Conservation (phyloP, 176 grass and related monocot species). For the Bolboschoenus planiculmis region DNA sequence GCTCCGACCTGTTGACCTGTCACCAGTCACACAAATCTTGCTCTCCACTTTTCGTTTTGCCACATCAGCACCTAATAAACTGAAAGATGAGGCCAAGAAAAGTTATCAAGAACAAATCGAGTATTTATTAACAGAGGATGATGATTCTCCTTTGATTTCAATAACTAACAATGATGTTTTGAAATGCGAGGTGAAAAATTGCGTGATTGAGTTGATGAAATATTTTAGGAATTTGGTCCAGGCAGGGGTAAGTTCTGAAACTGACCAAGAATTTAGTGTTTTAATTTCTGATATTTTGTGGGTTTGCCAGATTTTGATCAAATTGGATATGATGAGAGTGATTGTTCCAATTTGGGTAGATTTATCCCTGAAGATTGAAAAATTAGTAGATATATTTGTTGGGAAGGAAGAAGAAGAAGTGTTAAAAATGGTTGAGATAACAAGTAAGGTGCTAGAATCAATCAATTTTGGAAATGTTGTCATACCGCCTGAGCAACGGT, state of each 20-base stretch:
- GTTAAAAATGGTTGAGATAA: conserved; percentile 64
- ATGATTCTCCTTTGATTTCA: conserved; percentile 59
- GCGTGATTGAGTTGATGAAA: conserved; percentile 30
- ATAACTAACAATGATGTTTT: conserved; percentile 32
- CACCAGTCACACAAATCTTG: conserved; percentile 42
- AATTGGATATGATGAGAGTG: conserved; percentile 85
- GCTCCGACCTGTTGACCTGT: conserved; percentile 44
- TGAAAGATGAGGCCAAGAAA: conserved; percentile 50
- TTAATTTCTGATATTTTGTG: conserved; percentile 63
- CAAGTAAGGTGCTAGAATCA: conserved; percentile 59
- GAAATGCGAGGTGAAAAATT: conserved; percentile 50
- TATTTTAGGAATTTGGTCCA: conserved; percentile 39
- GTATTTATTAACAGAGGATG: conserved; percentile 95
- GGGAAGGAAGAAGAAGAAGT: conserved; percentile 27
- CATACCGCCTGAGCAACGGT: conserved; percentile 37
- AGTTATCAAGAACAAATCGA: conserved; percentile 80
- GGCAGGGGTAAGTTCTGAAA: neutral
- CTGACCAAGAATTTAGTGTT: conserved; percentile 28
- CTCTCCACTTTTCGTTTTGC: conserved; percentile 58
- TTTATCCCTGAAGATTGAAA: conserved; percentile 31
- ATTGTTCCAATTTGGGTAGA: conserved; percentile 55
- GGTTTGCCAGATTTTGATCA: conserved; percentile 66
- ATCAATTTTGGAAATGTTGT: conserved; percentile 59
- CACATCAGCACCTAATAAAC: conserved; percentile 30
- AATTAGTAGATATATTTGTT: conserved; percentile 1